These are phyloP conservation scores for Psidium friedrichsthalianum DNA, from an alignment of 345 rosid species.

Conservation along the genomic window DNA sequence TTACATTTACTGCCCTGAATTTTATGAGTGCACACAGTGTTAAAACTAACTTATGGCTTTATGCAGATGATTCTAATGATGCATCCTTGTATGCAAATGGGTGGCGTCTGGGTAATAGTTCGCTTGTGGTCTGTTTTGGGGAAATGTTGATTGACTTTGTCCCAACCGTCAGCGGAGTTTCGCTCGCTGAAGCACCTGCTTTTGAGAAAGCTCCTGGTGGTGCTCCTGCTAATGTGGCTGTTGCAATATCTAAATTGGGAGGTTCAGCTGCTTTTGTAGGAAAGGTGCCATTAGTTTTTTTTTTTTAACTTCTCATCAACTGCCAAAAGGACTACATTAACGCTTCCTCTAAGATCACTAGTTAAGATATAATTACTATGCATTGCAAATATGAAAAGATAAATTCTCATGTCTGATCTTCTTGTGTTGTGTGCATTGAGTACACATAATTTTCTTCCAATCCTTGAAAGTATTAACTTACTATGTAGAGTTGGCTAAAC, in stretches of 20 bases:
- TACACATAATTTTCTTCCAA: neutral
- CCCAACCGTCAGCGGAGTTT: conserved; percentile 76
- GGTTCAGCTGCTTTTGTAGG: conserved; percentile 95
- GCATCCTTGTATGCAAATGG: conserved; percentile 8
- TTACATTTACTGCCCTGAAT: neutral
- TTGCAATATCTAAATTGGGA: conserved; percentile 76
- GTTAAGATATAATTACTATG: neutral
- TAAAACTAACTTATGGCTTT: neutral
- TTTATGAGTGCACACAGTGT: neutral
- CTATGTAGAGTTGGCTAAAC: neutral
- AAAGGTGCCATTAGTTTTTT: conserved; percentile 47
- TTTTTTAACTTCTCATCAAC: neutral
- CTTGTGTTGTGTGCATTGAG: neutral
- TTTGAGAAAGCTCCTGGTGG: conserved; percentile 98
- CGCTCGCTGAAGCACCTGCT: conserved; percentile 92
- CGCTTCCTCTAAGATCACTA: neutral
- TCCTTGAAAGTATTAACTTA: neutral
- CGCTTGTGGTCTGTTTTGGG: conserved; percentile 78
- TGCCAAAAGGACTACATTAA: neutral
- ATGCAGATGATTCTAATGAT: conserved; percentile 22
- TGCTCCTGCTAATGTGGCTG: conserved; percentile 99
- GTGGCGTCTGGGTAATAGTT: conserved; percentile 2
- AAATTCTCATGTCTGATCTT: neutral
- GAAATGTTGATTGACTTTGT: conserved; percentile 97
- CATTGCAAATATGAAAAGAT: neutral